Base-by-base conservation (phyloP, 169 alveolate species). In the Toxoplasma gondii region DNA sequence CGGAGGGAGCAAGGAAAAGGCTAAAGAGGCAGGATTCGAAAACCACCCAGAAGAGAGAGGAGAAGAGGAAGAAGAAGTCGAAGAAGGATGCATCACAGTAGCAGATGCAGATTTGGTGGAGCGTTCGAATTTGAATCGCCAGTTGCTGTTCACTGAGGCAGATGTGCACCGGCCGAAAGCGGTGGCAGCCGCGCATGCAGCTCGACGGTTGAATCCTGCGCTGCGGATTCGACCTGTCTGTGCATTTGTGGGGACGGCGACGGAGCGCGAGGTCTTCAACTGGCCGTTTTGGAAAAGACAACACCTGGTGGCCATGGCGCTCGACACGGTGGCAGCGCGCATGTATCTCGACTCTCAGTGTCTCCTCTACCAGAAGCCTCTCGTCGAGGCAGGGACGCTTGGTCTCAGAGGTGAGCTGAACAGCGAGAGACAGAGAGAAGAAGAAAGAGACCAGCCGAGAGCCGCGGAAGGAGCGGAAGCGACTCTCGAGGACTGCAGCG, bases 91-190 rank as follows among this genome's bases (percentile, higher is more conserved):
- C 91, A 78, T 99, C 29, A 97, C 99, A 0, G 98, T 99, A 44
- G 98, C 99, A 16, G 99, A 99, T 96, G 99, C 99, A 96, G 99
- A 99, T 94, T 96, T 97, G 87, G 99, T 99, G 80, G 99, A 99
- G 95, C 96, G 98, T n/a, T 99, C 99, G 0, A 99, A 99, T 96
- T 96, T 99, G 87, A 99, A 99, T 96, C 97, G 99, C 78, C 99
- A 99, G 97, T 99, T 99, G 97, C 97, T 99, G 67, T 99, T 99
- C 98, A 97, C 92, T 95, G 97, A 54, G 95, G 94, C 86, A 39
- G 94, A 96, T 81, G 96, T 95, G 39, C 82, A 69, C 22, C 95
- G 80, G 58, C 82, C 88, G 88, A 93, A 93, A 64, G 92, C 95
- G 7, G 36, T 58, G 44, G 95, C 95, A 12, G 95, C 95, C 43